Percentiles rank a stretch among this genome's conserved stretches.
These are phyloP conservation scores for Penicillium janthinellum DNA, from an alignment of 2,329 filamentous ascomycete species.

Conservation along the genomic window DNA sequence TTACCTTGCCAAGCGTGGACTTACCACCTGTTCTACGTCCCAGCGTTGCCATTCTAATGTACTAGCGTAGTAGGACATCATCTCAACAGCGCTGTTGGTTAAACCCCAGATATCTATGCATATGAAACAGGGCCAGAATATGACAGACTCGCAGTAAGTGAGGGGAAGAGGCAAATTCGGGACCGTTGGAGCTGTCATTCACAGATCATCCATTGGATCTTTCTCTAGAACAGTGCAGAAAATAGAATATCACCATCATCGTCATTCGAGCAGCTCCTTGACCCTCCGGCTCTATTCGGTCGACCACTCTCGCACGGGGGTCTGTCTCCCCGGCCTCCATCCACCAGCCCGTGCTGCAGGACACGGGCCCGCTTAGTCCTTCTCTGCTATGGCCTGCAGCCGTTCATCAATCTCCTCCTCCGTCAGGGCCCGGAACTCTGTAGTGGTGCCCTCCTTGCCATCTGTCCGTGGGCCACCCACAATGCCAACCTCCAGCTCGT, in stretches of 20 bases:
- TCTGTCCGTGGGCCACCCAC: conserved; percentile 84
- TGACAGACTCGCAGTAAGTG: conserved; percentile 16
- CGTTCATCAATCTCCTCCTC: conserved; percentile 99
- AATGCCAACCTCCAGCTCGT: conserved; percentile 96
- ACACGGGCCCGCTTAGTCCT: conserved; percentile 67
- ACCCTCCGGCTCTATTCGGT: conserved; percentile 8
- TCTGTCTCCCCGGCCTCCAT: background rate
- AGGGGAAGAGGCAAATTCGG: conserved; percentile 1
- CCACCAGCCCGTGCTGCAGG: conserved; percentile 12
- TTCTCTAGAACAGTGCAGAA: conserved; percentile 9
- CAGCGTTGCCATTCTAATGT: background rate
- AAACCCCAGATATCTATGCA: background rate
- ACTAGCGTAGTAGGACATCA: background rate
- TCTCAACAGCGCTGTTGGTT: background rate
- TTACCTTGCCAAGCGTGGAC: background rate
- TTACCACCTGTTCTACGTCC: background rate
- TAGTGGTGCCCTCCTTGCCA: conserved; percentile 78
- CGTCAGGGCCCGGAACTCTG: conserved; percentile 82
- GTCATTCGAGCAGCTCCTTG: background rate
- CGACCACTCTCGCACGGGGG: conserved; percentile 12
- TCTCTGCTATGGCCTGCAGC: conserved; percentile 96
- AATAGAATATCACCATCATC: conserved; percentile 3
- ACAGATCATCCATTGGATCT: conserved; percentile 18
- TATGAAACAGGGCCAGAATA: conserved; percentile 18
- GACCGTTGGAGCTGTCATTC: conserved; percentile 22